These are phyloP conservation scores for Clavulina sp. DNA, from an alignment of 768 basidiomycete species.

Conservation along the genomic window DNA sequence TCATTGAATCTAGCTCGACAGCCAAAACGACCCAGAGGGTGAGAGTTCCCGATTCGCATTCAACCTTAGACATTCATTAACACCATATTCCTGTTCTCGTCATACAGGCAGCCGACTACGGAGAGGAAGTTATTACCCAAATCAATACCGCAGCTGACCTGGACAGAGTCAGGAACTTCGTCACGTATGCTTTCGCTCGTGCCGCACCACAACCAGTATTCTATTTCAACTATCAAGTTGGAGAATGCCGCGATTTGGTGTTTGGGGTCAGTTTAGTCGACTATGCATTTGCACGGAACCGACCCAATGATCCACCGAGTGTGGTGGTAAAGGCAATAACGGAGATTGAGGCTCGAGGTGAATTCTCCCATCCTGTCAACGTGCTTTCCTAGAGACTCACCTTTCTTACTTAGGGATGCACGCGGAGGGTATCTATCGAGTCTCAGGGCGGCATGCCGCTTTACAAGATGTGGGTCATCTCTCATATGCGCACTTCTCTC, in stretches of 20 bases:
- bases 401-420: slow-evolving; percentile 28
- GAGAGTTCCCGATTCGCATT: not conserved
- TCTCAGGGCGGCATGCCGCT: slow-evolving; percentile 68
- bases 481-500: not conserved
- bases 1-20: slow-evolving; percentile 42
- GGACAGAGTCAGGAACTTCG: slow-evolving; percentile 26
- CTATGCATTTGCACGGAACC: slow-evolving; percentile 66
- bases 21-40: too few species aligned
- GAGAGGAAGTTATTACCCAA: slow-evolving; percentile 38
- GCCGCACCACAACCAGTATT: slow-evolving; percentile 53
- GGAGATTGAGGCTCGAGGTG: slow-evolving; percentile 59
- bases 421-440: slow-evolving; percentile 66
- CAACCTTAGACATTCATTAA: not conserved
- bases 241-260: slow-evolving; percentile 73
- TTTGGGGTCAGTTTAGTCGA: slow-evolving; percentile 80
- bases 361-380: too few species aligned
- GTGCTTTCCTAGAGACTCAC: not conserved
- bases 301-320: slow-evolving; percentile 59
- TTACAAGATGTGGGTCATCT: slow-evolving; percentile 49
- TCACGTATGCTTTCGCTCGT: slow-evolving; percentile 28
- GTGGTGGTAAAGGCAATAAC: slow-evolving; percentile 65
- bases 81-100: not conserved
- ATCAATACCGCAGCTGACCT: slow-evolving; percentile 60
- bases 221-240: slow-evolving; percentile 65
- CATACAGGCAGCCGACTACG: slow-evolving; percentile 45